Evolutionary conservation across 2,329 filamentous ascomycete species (phyloP), one percentile per base, ranked within the genome.

Genomic region (Ophiostoma tasmaniense): DNA sequence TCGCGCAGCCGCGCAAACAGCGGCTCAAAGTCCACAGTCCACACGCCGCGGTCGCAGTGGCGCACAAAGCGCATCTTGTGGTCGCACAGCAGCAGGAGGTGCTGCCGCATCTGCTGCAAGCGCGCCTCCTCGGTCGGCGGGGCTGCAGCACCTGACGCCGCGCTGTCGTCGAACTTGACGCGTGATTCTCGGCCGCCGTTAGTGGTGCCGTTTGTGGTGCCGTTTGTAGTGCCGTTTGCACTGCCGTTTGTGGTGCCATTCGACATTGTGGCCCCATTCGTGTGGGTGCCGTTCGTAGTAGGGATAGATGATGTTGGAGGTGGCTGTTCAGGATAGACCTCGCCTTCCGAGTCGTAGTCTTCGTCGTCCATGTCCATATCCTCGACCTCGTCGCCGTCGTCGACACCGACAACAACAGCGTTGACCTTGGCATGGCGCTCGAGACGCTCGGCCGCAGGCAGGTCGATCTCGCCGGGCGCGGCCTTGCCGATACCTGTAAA

Each of bases 1-100:
- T 93, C 89, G 62, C 90, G 88, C 42, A 98, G 81, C 66, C 85
- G 84, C 61, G 87, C 83, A 67, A 92, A 83, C 3, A 98, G 82
- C 10, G 85, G 83, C n/a, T 86, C 83, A 76, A 95, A 96, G 75
- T 97, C 89, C 5, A 98, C 87, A 0, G 88, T 89, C 91, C 93
- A 99, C 75, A 91, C 88, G 39, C 89, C 88, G 30, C 85, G 84
- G 39, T 89, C 88, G 73, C 87, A 87, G 75, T 90, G 89, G 25
- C 86, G 85, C 67, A 92, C 81, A 73, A 95, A 93, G 0, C 83
- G 80, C 77, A 87, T 82, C 71, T 86, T 84, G 78, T 91, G 89
- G 74, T 91, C 88, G 17, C 88, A 83, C 8, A 96, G 83, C 1
- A 93, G 79, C 3, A 88, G 79, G n/a, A 94, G 84, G 76, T 95